Percentiles rank a stretch among this genome's conserved stretches.
Evolutionary conservation across 1,284 basidiomycete genomes (phyloP).

Genomic region (Hortiboletus rubellus): DNA sequence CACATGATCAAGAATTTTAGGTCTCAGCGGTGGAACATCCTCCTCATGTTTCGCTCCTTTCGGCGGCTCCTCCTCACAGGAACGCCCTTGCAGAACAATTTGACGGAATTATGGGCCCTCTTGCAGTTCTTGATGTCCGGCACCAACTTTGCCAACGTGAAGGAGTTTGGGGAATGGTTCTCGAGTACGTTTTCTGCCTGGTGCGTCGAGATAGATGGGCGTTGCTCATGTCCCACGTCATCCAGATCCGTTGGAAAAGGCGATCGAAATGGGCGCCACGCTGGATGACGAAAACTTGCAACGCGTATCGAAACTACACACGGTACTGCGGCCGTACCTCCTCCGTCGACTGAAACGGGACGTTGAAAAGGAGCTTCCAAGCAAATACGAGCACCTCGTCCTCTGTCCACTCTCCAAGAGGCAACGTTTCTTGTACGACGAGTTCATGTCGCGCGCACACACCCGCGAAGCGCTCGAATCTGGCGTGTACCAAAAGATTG

Average conservation of each 20-base stretch:
- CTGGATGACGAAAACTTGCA: slow-evolving; percentile 85
- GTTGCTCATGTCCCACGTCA: not conserved
- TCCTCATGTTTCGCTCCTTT: slow-evolving; percentile 93
- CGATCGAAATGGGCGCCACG: slow-evolving; percentile 82
- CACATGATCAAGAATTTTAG: slow-evolving; percentile 99
- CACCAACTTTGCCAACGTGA: slow-evolving; percentile 87
- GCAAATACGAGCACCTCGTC: slow-evolving; percentile 93
- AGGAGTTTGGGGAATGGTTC: slow-evolving; percentile 97
- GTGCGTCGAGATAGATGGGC: not conserved
- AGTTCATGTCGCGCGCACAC: slow-evolving; percentile 93
- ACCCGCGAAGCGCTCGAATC: slow-evolving; percentile 86
- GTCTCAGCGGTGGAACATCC: slow-evolving; percentile 92
- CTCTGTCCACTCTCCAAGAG: slow-evolving; percentile 92
- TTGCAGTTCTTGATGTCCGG: slow-evolving; percentile 97
- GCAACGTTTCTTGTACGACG: slow-evolving; percentile 96
- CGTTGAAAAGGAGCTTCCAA: slow-evolving; percentile 94
- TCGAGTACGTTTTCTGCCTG: slow-evolving; percentile 63
- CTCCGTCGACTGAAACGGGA: slow-evolving; percentile 93
- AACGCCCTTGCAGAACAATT: slow-evolving; percentile 94
- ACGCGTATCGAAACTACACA: slow-evolving; percentile 89
- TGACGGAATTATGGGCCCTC: slow-evolving; percentile 94
- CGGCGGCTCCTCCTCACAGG: slow-evolving; percentile 88
- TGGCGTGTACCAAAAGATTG: slow-evolving; percentile 88
- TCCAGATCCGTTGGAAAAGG: slow-evolving; percentile 88
- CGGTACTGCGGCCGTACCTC: slow-evolving; percentile 90